Conservation (phyloP, 176 grass and related monocot genomes). For the Neostapfia colusana region DNA sequence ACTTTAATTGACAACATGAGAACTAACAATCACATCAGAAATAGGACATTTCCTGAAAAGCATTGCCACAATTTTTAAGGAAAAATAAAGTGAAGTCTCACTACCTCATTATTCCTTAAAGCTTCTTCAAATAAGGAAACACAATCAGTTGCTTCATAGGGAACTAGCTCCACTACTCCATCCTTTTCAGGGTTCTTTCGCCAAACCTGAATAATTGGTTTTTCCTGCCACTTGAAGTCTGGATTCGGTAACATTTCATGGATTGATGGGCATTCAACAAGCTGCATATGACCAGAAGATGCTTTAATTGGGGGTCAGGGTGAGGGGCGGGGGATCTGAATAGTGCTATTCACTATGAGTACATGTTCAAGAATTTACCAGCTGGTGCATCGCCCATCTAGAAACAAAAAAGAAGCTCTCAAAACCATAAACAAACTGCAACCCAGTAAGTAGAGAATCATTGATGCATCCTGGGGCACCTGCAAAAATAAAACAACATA, state of each 20-base stretch:
- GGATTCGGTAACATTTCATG: constrained; percentile 91
- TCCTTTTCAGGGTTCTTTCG: constrained; percentile 62
- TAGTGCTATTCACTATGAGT: background rate
- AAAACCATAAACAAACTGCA: constrained; percentile 97
- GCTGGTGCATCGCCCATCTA: constrained; percentile 93
- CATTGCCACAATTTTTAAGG: background rate
- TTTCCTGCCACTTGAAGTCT: constrained; percentile 69
- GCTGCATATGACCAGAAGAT: constrained; percentile 39
- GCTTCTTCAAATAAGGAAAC: constrained; percentile 90
- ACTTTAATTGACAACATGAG: background rate
- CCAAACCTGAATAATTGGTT: constrained; percentile 79
- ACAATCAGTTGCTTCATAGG: constrained; percentile 62
- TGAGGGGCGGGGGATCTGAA: background rate
- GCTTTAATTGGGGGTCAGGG: background rate
- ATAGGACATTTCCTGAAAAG: background rate
- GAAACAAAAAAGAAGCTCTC: constrained; percentile 97
- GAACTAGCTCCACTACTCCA: constrained; percentile 49
- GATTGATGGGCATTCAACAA: constrained; percentile 88
- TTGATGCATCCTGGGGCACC: constrained; percentile 95
- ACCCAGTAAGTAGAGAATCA: constrained; percentile 90
- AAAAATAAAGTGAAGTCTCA: background rate
- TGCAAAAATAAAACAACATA: constrained; percentile 43
- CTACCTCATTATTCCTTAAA: constrained; percentile 85
- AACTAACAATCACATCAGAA: background rate
- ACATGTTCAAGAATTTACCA: constrained; percentile 61